Base-by-base conservation (phyloP, 176 grass and related monocot genomes). In the Rhynchospora breviuscula region DNA sequence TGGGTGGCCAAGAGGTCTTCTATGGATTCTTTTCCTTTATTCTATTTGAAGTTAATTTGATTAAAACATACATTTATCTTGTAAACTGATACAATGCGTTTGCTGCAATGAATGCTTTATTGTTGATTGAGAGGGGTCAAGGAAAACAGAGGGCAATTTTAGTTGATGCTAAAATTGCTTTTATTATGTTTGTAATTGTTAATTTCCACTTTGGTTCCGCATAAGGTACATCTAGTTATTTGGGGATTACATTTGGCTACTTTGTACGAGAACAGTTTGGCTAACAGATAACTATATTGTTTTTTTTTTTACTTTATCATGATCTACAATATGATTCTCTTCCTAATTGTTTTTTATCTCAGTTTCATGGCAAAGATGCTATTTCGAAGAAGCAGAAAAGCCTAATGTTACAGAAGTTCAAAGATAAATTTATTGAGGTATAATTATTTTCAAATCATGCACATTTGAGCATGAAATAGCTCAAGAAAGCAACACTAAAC, bases 401-500 rank as follows among this genome's bases (percentile, higher is more conserved):
- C 62, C 23, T 64, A 23, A 64, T 64, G 23, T 64, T 64, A 64
- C 62, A 64, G 4, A 29, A 64, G 10, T 64, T 64, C 1, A 64
- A 64, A 64, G 62, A 64, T 64, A 64, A 64, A 29, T 29, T 64
- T 64, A 64, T 63, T 26, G 61, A 64, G 62, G 62, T 64, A 64
- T 29, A 12, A 64, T 64, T 64, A 64, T 64, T 67, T 29, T 33
- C 29, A 67, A 67, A 23, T 8, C 19, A 62, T 62, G 59, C 59
- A 62, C 59, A 62, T n/a, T 10, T 62, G 59, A 62, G 59, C 59
- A 62, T 11, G 13, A 15, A 67, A 0, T 17, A 35, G 26, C 64
- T 67, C 64, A 67, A 67, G 10, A 67, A 67, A 35, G 13, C 26
- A 26, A 67, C 29, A 11, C 5, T 67, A 17, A 62, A 67, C 4